Base-by-base conservation (phyloP, 2,329 filamentous ascomycete genomes). In the Fusarium floridanum region DNA sequence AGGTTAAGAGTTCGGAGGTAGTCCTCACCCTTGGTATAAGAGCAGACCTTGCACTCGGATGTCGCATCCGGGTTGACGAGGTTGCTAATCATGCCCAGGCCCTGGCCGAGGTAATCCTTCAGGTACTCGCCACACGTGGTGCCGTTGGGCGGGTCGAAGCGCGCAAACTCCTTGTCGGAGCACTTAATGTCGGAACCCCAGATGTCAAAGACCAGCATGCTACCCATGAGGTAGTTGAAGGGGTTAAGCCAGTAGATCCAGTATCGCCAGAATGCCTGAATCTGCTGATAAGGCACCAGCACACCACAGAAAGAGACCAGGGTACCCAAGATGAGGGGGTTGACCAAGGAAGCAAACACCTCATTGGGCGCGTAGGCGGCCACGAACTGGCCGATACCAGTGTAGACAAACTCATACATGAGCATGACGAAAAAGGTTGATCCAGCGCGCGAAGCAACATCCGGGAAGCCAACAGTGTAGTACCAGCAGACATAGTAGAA, bases 261-360 rank as follows among this genome's bases (percentile, higher is more conserved):
- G 73, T 87, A 88, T 27, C 85, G 84, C 93, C 93, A 95, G 81
- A 95, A 95, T 1, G 81, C 76, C 10, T 90, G 88, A 24, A 95
- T 86, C 29, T 87, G 86, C 0, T 77, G 77, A 72, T 92, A 94
- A 0, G 93, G 92, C 0, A 95, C 93, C 6, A 94, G 85, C 2
- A 95, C 92, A 71, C 93, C 93, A 76, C 92, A 95, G 84, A 95
- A 95, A 1, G 88, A 89, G 10, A 94, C 87, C 4, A 94, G 84
- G 45, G 90, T 80, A 78, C 87, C 85, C 65, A 91, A 82, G 12
- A 91, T 62, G 1, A 91, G 78, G 0, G 89, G 89, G 72, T 91
- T 91, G 70, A 87, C 85, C 6, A 91, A 84, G 0, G 88, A 84
- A 0, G 90, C 90, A 53, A 91, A 91, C 12, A 90, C 86, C 37